Evolutionary conservation across 2,329 filamentous ascomycete genomes (phyloP), one percentile per base, ranked within the genome.

Genomic region (Fusarium secorum): DNA sequence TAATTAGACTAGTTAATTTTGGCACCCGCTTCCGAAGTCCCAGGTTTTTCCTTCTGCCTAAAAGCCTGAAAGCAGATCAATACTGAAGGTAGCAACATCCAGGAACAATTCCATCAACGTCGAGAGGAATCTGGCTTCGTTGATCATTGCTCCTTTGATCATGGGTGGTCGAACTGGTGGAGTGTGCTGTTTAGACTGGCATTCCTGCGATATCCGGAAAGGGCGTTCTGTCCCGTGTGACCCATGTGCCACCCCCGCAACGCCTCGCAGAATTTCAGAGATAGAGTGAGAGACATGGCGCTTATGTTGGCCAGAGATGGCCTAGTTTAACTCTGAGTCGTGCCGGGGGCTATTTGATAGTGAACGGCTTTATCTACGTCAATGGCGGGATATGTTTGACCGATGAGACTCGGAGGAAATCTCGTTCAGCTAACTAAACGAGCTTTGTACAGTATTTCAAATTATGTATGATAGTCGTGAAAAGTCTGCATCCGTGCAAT

Each of bases 31-130:
- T 30, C 3, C 2, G 4, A 26, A 11, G 45, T 9, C 45, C 14
- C 3, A 30, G 1, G 18, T 13, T 18, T 22, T 48, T 22, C 45
- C 15, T 32, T 3, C 28, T n/a, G 18, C 26, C 44, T n/a, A 9
- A 15, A 11, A 15, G 4, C 24, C 44, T 30, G 45, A 22, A 32
- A 32, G 45, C 38, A 30, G 38, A 67, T 67, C 61, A 49, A 26
- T 5, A 14, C 64, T 39, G 3, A 7, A 26, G 14, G n/a, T 5
- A 24, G 55, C 9, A 55, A 61, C 28, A 18, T 3, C 14, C 4
- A 66, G 17, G 64, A 67, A 66, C 59, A 45, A 45, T 45, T 67
- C 38, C 5, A 51, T 33, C 17, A 54, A 45, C n/a, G 17, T 49
- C 55, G 36, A 41, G 64, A 20, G 26, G n/a, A 32, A 46, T 22